Evolutionary conservation across 2,329 filamentous ascomycete genomes (phyloP).

Genomic region (Gnomoniopsis sp.): DNA sequence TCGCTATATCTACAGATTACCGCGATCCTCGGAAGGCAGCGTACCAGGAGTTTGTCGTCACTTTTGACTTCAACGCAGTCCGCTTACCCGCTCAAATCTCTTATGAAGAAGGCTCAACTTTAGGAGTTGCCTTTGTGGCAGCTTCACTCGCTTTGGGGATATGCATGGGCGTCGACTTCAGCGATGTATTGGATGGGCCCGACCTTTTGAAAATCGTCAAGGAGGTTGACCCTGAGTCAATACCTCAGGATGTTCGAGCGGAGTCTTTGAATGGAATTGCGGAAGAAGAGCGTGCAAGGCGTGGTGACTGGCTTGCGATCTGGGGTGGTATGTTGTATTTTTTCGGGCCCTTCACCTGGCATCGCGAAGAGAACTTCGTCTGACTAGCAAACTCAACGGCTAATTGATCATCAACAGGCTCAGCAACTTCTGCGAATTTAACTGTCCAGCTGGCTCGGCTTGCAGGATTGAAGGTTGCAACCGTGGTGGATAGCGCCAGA

Average conservation of each 20-base stretch:
- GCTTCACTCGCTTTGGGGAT: constrained; percentile 64
- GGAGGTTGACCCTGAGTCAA: constrained; percentile 37
- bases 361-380: not conserved
- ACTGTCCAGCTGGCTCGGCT: constrained; percentile 66
- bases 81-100: constrained; percentile 53
- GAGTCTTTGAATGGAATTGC: constrained; percentile 60
- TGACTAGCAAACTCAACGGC: not conserved
- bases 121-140: constrained; percentile 71
- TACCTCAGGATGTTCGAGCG: constrained; percentile 59
- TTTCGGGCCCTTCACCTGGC: not conserved
- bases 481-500: constrained; percentile 63
- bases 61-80: constrained; percentile 62
- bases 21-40: constrained; percentile 68
- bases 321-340: constrained; percentile 59
- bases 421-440: constrained; percentile 66
- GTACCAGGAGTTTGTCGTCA: constrained; percentile 67
- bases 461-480: constrained; percentile 61
- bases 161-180: constrained; percentile 67
- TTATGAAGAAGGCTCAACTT: constrained; percentile 54
- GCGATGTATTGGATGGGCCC: constrained; percentile 47
- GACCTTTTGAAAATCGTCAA: constrained; percentile 54
- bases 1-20: constrained; percentile 73
- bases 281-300: constrained; percentile 48
- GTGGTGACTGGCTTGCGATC: constrained; percentile 68
- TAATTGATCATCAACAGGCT: constrained; percentile 36